Evolutionary conservation across 495 filamentous ascomycete species (phyloP), one percentile per base, ranked within the genome.

Genomic region (Daldinia caldariorum): DNA sequence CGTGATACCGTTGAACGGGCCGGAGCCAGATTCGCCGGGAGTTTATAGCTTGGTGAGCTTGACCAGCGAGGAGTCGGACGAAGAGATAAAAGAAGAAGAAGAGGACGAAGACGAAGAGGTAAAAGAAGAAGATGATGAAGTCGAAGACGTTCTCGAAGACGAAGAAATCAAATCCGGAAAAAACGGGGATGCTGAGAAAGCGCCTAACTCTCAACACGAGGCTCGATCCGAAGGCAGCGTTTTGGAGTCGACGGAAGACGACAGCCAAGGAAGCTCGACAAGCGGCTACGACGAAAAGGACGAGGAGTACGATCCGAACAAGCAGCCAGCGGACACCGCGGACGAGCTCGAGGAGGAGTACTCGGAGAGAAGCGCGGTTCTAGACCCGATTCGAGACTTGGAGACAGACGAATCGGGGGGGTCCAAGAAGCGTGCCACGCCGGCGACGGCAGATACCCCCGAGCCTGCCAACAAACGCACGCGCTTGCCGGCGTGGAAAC

Each of bases 321-420:
- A 16, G 14, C 7, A 26, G 3, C 29, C 29, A 0, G 35, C 6
- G 4, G 31, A 12, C 7, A 16, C 53, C 14, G 58, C 18, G 1
- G 37, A 58, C 26, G 61, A 67, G 9, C 4, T 55, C 10, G 39
- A 41, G 0, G 69, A 76, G 29, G 74, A 76, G 35, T 76, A 70
- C 62, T 74, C 71, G 18, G 74, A 76, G 66, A 37, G 14, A 5
- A 56, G 66, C 56, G 74, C 74, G 31, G 74, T 63, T 12, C 10
- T 58, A 8, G 74, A 76, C 34, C 64, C 68, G 1, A 16, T 61
- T 1, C 32, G 47, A 13, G 65, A 76, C 49, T 39, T 76, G 10
- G 59, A 13, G 0, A 13, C 14, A 0, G 50, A 61, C n/a, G 20
- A 53, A 1, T 50, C 63, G 1, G 16, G 12, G 35, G 51, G 57